Evolutionary conservation across 1,284 basidiomycete genomes (phyloP).

Genomic region (Melanopsichium pennsylvanicum): DNA sequence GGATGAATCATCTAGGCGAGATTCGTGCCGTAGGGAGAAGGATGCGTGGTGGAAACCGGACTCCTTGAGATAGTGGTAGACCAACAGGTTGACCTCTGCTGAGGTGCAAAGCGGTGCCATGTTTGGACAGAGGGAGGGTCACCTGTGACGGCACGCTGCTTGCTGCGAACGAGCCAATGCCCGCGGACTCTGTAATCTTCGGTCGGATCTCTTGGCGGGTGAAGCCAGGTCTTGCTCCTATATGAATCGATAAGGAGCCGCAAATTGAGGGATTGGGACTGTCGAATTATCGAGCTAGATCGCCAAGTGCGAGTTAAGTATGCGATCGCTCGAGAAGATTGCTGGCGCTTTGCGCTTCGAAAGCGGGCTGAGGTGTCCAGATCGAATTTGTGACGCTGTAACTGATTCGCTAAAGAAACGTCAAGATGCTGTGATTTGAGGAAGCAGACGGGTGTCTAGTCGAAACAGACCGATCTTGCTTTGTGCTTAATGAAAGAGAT

Average conservation of each 20-base stretch:
- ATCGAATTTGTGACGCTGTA: background rate
- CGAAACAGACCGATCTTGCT: too few relatives aligned
- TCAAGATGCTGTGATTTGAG: background rate
- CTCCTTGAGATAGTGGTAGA: conserved; percentile 66
- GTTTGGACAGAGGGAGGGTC: background rate
- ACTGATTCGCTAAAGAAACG: background rate
- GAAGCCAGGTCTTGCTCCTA: background rate
- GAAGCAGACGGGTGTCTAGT: too few relatives aligned
- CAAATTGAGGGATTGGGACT: too few relatives aligned
- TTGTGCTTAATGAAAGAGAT: too few relatives aligned
- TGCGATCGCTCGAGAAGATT: too few relatives aligned
- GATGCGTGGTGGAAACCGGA: conserved; percentile 60
- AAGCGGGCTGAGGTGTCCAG: background rate
- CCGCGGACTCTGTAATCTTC: background rate
- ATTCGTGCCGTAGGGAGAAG: conserved; percentile 62
- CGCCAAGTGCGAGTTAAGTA: too few relatives aligned
- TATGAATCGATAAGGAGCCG: background rate
- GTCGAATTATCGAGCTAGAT: too few relatives aligned
- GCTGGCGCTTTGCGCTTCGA: background rate
- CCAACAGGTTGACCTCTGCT: conserved; percentile 62
- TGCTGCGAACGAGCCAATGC: background rate
- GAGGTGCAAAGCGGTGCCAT: conserved; percentile 59
- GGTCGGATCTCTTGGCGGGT: background rate
- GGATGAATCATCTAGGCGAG: conserved; percentile 60
- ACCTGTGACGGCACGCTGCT: background rate